Evolutionary conservation across 2,329 filamentous ascomycete species (phyloP).

Genomic region (Parastagonospora nodorum): DNA sequence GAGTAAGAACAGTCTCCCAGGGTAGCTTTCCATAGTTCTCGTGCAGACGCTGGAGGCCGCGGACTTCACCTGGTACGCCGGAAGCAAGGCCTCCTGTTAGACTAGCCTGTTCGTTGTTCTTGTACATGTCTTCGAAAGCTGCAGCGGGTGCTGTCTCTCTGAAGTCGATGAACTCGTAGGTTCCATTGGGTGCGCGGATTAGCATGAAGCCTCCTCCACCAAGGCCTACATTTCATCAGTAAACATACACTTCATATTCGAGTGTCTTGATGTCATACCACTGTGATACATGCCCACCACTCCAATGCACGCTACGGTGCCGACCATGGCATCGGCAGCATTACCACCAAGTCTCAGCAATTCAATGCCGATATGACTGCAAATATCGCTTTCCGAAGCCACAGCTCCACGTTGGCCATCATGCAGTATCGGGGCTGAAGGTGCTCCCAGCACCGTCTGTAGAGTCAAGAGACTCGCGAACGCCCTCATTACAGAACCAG

Average conservation of each 20-base stretch:
- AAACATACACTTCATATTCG: neutral
- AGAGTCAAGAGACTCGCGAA: constrained; percentile 34
- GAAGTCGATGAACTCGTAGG: constrained; percentile 87
- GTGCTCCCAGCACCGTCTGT: constrained; percentile 28
- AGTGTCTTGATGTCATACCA: constrained; percentile 22
- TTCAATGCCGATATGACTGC: constrained; percentile 54
- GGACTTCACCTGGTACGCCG: constrained; percentile 74
- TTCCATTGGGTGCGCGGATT: constrained; percentile 72
- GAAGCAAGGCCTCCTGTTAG: constrained; percentile 71
- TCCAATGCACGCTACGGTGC: constrained; percentile 54
- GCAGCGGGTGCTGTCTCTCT: constrained; percentile 84
- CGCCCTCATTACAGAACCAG: constrained; percentile 17
- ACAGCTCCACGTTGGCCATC: constrained; percentile 50
- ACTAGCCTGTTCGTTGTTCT: constrained; percentile 69
- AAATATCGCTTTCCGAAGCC: constrained; percentile 52
- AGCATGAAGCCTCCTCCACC: constrained; percentile 92
- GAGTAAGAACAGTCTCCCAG: constrained; percentile 69
- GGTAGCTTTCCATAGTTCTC: constrained; percentile 65
- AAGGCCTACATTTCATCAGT: constrained; percentile 62
- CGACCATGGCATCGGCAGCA: constrained; percentile 56
- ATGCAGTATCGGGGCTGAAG: constrained; percentile 18
- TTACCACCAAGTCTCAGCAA: constrained; percentile 56
- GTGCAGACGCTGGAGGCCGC: constrained; percentile 80
- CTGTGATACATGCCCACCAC: constrained; percentile 56
- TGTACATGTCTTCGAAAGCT: constrained; percentile 84